Conservation (phyloP, 176 grass and related monocot genomes). For the Pontederia paniculata region DNA sequence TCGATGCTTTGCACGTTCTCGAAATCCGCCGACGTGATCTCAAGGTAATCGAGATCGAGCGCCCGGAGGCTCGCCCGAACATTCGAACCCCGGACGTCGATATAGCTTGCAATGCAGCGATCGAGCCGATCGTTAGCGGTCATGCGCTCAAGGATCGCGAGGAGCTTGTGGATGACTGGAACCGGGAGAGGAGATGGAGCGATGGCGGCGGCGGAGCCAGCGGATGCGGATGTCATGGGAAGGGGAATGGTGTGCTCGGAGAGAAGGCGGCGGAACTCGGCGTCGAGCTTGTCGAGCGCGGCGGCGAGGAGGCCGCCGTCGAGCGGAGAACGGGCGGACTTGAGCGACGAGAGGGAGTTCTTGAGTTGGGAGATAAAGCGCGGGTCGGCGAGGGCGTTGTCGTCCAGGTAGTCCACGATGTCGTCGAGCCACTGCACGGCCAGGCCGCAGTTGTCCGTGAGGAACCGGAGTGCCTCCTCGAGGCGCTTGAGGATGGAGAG, state of each 20-base stretch:
- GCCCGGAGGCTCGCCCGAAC: constrained; percentile 13
- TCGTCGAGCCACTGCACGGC: constrained; percentile 76
- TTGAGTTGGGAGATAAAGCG: constrained; percentile 53
- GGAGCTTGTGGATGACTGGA: constrained; percentile 43
- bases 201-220: background rate
- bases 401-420: constrained; percentile 80
- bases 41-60: constrained; percentile 18
- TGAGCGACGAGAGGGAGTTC: constrained; percentile 29
- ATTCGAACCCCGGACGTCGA: constrained; percentile 14
- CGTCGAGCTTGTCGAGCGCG: constrained; percentile 54
- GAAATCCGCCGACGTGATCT: constrained; percentile 8
- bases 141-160: constrained; percentile 41
- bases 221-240: constrained; percentile 20
- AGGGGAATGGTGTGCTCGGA: constrained; percentile 41
- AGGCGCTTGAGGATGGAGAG: constrained; percentile 57
- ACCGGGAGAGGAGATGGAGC: constrained; percentile 31
- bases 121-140: constrained; percentile 17
- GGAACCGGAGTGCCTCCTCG: constrained; percentile 63
- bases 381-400: constrained; percentile 61
- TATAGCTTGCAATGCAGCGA: constrained; percentile 14
- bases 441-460: constrained; percentile 61
- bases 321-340: constrained; percentile 7
- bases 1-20: constrained; percentile 13
- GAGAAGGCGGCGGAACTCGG: constrained; percentile 54
- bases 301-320: constrained; percentile 56